These are phyloP conservation scores for Naganishia antarctica DNA, from an alignment of 768 basidiomycete genomes.

Conservation along the genomic window DNA sequence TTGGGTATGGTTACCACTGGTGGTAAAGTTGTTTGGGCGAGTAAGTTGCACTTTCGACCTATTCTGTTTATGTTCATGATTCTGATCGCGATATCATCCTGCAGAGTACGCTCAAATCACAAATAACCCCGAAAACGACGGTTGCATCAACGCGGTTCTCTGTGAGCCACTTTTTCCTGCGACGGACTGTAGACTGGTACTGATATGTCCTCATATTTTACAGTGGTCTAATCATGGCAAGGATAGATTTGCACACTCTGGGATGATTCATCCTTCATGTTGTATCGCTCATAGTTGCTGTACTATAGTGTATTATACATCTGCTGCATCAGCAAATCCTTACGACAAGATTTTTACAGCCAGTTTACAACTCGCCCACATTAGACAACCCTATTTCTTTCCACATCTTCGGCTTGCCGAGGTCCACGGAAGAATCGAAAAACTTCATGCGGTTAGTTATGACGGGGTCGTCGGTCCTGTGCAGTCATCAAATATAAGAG, in stretches of 20 bases:
- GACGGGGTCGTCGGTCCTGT: conserved; percentile 72
- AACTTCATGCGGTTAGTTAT: conserved; percentile 70
- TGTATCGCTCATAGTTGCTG: conserved; percentile 14
- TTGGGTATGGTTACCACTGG: conserved; percentile 95
- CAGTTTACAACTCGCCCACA: conserved; percentile 60
- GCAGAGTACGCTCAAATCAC: conserved; percentile 76
- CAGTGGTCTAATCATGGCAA: neutral
- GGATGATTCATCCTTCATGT: neutral
- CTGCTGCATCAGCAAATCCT: neutral
- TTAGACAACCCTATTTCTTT: conserved; percentile 71
- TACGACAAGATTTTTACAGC: neutral
- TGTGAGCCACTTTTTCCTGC: conserved; percentile 33
- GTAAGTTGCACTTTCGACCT: conserved; percentile 30
- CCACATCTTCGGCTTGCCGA: conserved; percentile 65
- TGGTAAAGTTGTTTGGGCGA: conserved; percentile 64
- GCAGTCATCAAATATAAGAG: neutral
- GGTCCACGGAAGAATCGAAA: conserved; percentile 69
- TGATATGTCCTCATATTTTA: neutral
- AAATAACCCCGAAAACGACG: conserved; percentile 93
- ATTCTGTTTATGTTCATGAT: neutral
- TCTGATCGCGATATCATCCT: neutral
- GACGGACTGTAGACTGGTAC: neutral
- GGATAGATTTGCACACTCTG: neutral
- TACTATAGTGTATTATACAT: conserved; percentile 9
- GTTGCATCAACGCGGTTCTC: conserved; percentile 90